Base-by-base conservation (phyloP, 164 flowering plant genomes). In the Dillenia suffruticosa region DNA sequence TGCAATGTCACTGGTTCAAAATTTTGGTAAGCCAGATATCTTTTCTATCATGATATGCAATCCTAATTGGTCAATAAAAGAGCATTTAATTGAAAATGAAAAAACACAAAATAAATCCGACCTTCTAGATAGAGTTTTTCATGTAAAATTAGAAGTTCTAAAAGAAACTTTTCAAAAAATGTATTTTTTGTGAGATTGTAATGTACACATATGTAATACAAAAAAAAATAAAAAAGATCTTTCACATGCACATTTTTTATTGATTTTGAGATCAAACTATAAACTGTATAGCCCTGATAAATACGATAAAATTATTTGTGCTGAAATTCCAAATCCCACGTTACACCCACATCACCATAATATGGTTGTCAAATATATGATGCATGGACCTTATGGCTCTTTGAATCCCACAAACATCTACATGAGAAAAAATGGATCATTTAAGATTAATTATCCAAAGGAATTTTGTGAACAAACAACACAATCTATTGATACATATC, bases 1-100 rank as follows among this genome's bases (percentile, higher is more conserved):
- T 56, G 69, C 67, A 2, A 76, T 69, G 76, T 15, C 71, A 0
- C 44, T 72, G 8, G 63, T 69, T 0, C 57, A 57, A 51, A 12
- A 44, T 0, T 69, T 51, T 44, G 69, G 72, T 3, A 72, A 69
- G 2, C 72, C 71, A 0, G 48, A 67, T 24, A 2, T 70, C 0
- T 74, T 74, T 17, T 16, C 70, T 0, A 71, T 70, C 10, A 58
- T 71, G 59, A 72, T 68, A 9, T 76, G 70, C 47, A 76, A 76
- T 12, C 50, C 71, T 9, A 9, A 43, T 0, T 69, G 65, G 69
- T 6, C 12, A 4, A 72, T 68, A 15, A 50, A 8, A 26, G 19
- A 26, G 2, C n/a, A 62, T 7, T 8, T 9, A 0, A 19, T 63
- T 9, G 3, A 15, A 1, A 12, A 57, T 0, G 58, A 72, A 48